phyloP scores from a whole-genome alignment of 768 basidiomycete species.

The Trametes maxima region DNA sequence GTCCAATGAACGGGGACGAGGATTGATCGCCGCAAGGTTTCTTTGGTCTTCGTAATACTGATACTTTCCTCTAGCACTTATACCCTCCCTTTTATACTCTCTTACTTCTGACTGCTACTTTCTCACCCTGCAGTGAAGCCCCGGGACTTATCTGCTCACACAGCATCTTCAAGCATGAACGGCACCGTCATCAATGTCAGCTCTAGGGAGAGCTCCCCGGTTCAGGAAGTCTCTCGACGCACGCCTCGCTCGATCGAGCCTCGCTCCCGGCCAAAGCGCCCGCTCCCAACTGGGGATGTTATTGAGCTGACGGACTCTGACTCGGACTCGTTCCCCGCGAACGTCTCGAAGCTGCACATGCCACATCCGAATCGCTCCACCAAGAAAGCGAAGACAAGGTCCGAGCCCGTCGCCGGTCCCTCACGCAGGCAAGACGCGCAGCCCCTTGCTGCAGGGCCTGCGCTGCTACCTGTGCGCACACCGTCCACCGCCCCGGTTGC shows the following conservation, averaged over 20 bases:
- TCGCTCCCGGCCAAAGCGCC: constrained; percentile 1
- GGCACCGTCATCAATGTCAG: constrained; percentile 11
- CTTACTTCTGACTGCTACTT: no score
- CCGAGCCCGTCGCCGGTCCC: constrained; percentile 11
- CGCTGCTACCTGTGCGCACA: neutral
- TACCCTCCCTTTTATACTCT: no score
- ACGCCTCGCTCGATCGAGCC: neutral
- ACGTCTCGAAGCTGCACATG: constrained; percentile 2
- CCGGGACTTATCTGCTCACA: no score
- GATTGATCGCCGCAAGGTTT: no score
- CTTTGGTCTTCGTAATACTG: no score
- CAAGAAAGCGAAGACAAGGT: constrained; percentile 8
- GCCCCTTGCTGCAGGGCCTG: neutral
- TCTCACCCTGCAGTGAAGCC: no score
- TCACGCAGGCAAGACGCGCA: constrained; percentile 2
- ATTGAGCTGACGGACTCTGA: constrained; percentile 60
- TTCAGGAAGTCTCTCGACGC: neutral
- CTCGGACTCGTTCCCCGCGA: constrained; percentile 31
- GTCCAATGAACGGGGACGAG: no score
- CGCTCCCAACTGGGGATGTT: constrained; percentile 31
- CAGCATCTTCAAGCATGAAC: neutral
- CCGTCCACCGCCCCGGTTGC: neutral
- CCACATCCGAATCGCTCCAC: neutral
- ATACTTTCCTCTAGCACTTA: no score
- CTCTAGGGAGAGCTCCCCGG: constrained; percentile 9